Evolutionary conservation across 352 stramenopile genomes (phyloP).

Genomic region (Phytophthora agathidicida): DNA sequence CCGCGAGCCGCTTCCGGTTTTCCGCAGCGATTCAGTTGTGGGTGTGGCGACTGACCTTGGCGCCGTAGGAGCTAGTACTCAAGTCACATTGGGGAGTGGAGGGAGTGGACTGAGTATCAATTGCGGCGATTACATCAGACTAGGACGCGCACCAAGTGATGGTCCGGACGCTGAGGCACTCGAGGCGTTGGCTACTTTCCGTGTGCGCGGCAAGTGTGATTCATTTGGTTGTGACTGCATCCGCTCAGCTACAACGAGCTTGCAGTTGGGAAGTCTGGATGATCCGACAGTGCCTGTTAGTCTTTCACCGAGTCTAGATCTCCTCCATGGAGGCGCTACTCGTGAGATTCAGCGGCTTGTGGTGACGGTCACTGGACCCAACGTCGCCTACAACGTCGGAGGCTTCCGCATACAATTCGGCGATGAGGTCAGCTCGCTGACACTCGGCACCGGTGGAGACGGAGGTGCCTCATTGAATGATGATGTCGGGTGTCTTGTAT

Average conservation of each 20-base stretch:
- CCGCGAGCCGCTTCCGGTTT: slow-evolving; percentile 58
- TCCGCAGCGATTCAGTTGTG: slow-evolving; percentile 58
- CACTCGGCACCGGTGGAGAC: slow-evolving; percentile 70
- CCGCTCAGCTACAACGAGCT: slow-evolving; percentile 20
- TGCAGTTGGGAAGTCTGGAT: slow-evolving; percentile 54
- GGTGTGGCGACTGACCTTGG: slow-evolving; percentile 50
- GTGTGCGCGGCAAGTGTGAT: slow-evolving; percentile 67
- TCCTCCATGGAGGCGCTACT: slow-evolving; percentile 51
- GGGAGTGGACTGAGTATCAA: slow-evolving; percentile 40
- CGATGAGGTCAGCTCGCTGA: slow-evolving; percentile 86
- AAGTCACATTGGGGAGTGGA: slow-evolving; percentile 35
- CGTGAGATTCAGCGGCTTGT: slow-evolving; percentile 75
- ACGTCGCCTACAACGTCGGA: slow-evolving; percentile 55
- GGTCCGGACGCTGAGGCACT: slow-evolving; percentile 14
- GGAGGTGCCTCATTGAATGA: slow-evolving; percentile 72
- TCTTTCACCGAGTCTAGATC: slow-evolving; percentile 39
- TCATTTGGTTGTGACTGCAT: slow-evolving; percentile 50
- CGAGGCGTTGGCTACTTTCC: slow-evolving; percentile 47
- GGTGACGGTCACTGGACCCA: slow-evolving; percentile 37
- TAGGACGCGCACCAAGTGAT: slow-evolving; percentile 45
- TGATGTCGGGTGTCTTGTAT: slow-evolving; percentile 79
- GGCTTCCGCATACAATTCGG: slow-evolving; percentile 93
- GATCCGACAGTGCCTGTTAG: slow-evolving; percentile 51
- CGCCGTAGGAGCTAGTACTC: slow-evolving; percentile 32
- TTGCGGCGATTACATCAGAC: slow-evolving; percentile 73